Conservation (phyloP, 768 basidiomycete species). For the Fomitopsis pulvina region DNA sequence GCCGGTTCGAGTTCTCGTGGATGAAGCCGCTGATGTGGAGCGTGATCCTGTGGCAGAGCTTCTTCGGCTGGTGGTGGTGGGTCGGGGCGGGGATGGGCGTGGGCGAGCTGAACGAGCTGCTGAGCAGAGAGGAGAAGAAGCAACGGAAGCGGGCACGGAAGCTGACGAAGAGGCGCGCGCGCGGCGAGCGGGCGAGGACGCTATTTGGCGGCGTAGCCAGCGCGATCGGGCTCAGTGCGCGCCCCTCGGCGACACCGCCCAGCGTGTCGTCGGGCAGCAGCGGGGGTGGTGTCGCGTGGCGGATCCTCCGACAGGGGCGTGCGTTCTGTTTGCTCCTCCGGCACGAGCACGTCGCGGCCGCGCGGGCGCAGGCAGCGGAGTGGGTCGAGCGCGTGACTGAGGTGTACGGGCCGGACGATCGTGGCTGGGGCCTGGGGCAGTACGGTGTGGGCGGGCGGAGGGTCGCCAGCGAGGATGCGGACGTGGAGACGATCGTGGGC, state of each 20-base stretch:
- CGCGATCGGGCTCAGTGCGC: slow-evolving; percentile 30
- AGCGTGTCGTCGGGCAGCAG: neutral
- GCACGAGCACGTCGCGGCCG: slow-evolving; percentile 65
- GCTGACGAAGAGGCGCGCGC: slow-evolving; percentile 39
- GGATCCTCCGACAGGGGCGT: neutral
- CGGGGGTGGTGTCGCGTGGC: neutral
- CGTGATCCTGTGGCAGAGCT: slow-evolving; percentile 94
- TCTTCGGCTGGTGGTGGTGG: slow-evolving; percentile 99
- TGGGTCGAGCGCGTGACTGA: slow-evolving; percentile 60
- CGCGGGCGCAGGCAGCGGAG: slow-evolving; percentile 64
- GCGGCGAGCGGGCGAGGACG: slow-evolving; percentile 45
- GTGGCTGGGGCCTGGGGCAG: slow-evolving; percentile 10
- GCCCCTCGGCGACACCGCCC: neutral
- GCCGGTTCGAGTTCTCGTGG: slow-evolving; percentile 86
- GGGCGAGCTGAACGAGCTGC: slow-evolving; percentile 60
- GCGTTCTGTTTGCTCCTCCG: slow-evolving; percentile 42
- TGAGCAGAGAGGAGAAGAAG: slow-evolving; percentile 46
- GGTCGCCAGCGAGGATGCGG: slow-evolving; percentile 12
- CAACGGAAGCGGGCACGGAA: slow-evolving; percentile 41
- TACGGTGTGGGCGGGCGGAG: slow-evolving; percentile 23
- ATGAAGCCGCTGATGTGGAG: slow-evolving; percentile 85
- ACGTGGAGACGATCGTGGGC: neutral
- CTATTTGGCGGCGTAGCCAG: slow-evolving; percentile 54
- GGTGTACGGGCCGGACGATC: slow-evolving; percentile 36
- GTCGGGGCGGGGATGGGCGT: slow-evolving; percentile 84